These are phyloP conservation scores for Vinca major DNA, from an alignment of 305 asterid genomes.

Conservation along the genomic window DNA sequence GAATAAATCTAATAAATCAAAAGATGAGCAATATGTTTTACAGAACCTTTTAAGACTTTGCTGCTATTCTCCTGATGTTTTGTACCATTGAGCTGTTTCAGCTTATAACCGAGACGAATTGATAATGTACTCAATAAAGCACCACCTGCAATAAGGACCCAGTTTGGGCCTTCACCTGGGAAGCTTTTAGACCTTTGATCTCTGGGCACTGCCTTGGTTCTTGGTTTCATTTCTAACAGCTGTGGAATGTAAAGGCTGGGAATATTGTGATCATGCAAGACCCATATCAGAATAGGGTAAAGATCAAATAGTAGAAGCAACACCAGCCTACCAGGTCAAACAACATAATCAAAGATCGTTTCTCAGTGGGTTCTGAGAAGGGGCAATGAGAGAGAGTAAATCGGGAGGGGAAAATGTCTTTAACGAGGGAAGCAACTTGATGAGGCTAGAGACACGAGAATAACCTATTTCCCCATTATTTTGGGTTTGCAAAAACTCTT, in stretches of 20 bases:
- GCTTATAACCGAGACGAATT: slow-evolving; percentile 71
- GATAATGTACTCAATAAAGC: slow-evolving; percentile 74
- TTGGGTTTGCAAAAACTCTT: background rate
- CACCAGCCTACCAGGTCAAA: slow-evolving; percentile 5
- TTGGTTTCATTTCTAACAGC: slow-evolving; percentile 49
- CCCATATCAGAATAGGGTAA: slow-evolving; percentile 1
- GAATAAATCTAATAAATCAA: slow-evolving; percentile 1
- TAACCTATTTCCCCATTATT: background rate
- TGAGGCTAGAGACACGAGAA: background rate
- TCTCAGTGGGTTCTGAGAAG: background rate
- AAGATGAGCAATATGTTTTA: background rate
- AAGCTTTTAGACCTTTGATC: slow-evolving; percentile 37
- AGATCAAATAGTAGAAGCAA: background rate
- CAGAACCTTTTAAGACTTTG: slow-evolving; percentile 44
- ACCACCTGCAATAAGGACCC: slow-evolving; percentile 84
- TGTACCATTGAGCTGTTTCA: slow-evolving; percentile 67
- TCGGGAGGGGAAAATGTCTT: background rate
- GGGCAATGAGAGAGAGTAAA: background rate
- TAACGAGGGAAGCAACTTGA: background rate
- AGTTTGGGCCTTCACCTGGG: slow-evolving; percentile 65
- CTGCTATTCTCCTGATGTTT: slow-evolving; percentile 37
- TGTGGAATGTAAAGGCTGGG: slow-evolving; percentile 11
- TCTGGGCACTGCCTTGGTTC: slow-evolving; percentile 34
- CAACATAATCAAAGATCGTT: background rate
- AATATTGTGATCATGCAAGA: slow-evolving; percentile 4